Percentiles rank a stretch among this genome's conserved stretches.
Evolutionary conservation across 108 stramenopile genomes (phyloP).

Genomic region (Cylindrotheca closterium): DNA sequence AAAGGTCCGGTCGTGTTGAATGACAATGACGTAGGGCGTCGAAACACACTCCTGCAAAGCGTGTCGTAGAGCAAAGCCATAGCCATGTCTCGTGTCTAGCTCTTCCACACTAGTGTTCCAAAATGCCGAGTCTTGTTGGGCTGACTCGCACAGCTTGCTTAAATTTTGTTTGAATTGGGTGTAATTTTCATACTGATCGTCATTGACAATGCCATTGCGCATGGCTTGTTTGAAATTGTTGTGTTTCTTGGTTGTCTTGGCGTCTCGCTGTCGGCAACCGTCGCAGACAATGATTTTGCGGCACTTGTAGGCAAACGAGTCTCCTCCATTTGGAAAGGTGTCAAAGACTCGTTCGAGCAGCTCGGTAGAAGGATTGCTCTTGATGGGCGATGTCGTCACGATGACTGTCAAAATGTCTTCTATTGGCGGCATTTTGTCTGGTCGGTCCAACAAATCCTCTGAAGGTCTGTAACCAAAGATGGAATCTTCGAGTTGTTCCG

Average conservation of each 20-base stretch:
- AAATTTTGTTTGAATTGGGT: conserved; percentile 56
- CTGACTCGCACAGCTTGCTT: conserved; percentile 38
- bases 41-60: conserved; percentile 52
- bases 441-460: conserved; percentile 10
- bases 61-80: conserved; percentile 84
- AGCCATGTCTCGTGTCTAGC: conserved; percentile 72
- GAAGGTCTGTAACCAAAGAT: conserved; percentile 41
- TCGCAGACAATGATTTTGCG: conserved; percentile 81
- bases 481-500: conserved; percentile 12
- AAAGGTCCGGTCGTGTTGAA: conserved; percentile 90
- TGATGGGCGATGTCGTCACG: conserved; percentile 82
- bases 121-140: conserved; percentile 40
- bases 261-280: conserved; percentile 52
- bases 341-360: conserved; percentile 70
- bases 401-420: conserved; percentile 75
- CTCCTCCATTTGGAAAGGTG: conserved; percentile 65
- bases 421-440: conserved; percentile 41
- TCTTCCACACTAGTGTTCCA: conserved; percentile 62
- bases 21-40: conserved; percentile 84
- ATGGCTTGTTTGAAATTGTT: conserved; percentile 73
- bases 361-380: conserved; percentile 81
- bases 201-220: conserved; percentile 74
- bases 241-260: conserved; percentile 53
- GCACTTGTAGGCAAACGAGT: conserved; percentile 74
- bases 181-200: conserved; percentile 66